Conservation (phyloP, 1,284 basidiomycete species). For the Irpex lacteus region DNA sequence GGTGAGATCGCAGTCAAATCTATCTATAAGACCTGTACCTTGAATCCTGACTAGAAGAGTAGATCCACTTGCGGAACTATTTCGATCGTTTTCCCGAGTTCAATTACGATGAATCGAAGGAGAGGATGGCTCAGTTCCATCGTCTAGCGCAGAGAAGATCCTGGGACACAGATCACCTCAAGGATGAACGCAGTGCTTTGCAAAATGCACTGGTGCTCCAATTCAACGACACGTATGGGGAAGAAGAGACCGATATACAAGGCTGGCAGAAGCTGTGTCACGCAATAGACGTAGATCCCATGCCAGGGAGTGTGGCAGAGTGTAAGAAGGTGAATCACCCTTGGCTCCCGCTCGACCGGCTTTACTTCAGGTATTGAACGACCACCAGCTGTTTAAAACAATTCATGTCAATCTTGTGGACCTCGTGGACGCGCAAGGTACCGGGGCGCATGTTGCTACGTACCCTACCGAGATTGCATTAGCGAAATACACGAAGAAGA, state of each 20-base stretch:
- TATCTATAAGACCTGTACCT: no score
- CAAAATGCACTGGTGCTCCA: slow-evolving; percentile 29
- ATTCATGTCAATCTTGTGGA: background rate
- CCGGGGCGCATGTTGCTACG: background rate
- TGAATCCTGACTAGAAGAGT: background rate
- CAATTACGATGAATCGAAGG: background rate
- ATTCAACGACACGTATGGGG: slow-evolving; percentile 35
- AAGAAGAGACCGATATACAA: slow-evolving; percentile 25
- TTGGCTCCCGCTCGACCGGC: background rate
- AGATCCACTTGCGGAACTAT: background rate
- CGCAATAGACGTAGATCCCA: slow-evolving; percentile 16
- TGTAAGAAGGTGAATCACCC: background rate
- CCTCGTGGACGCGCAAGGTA: background rate
- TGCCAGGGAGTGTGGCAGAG: slow-evolving; percentile 12
- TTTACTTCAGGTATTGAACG: background rate
- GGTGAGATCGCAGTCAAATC: no score
- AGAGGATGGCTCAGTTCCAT: background rate
- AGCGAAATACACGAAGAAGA: background rate
- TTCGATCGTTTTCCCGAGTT: background rate
- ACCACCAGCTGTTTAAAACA: background rate
- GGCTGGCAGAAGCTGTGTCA: slow-evolving; percentile 32
- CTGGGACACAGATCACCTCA: background rate
- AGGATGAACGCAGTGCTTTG: background rate
- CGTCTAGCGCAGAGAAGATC: background rate
- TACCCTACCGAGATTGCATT: background rate